A percentile compares a stretch with the other conserved stretches of the same genome.
These are phyloP conservation scores for Trichoderma sp. DNA, from an alignment of 2,329 filamentous ascomycete genomes.

Conservation along the genomic window DNA sequence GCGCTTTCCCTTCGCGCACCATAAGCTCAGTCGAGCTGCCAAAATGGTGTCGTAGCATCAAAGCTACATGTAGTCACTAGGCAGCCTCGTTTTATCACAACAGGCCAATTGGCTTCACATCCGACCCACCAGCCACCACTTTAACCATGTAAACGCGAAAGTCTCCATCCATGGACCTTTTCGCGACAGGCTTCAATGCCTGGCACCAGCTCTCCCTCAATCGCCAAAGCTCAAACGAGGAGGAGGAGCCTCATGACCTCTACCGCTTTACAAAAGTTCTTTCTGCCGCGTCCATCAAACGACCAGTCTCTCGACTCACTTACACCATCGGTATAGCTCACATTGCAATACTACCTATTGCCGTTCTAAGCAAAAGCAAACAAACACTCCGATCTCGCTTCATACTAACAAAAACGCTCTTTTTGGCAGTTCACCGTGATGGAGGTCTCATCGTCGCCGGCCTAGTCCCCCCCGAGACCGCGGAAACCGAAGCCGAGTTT, in stretches of 20 bases:
- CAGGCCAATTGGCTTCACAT: neutral
- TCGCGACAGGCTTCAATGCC: slow-evolving; percentile 60
- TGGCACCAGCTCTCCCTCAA: slow-evolving; percentile 55
- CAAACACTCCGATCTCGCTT: neutral
- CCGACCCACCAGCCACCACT: neutral
- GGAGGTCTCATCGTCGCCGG: slow-evolving; percentile 30
- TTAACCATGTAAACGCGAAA: neutral
- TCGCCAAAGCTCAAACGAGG: slow-evolving; percentile 27
- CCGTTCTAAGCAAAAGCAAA: neutral
- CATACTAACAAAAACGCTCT: slow-evolving; percentile 6
- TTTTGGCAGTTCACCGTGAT: slow-evolving; percentile 30
- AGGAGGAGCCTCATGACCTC: slow-evolving; percentile 49
- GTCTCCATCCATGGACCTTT: slow-evolving; percentile 48
- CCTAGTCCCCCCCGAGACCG: slow-evolving; percentile 22
- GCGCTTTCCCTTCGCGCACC: neutral
- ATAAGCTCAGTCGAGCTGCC: neutral
- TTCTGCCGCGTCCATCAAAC: slow-evolving; percentile 38
- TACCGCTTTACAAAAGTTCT: slow-evolving; percentile 48
- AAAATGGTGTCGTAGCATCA: neutral
- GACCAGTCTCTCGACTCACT: slow-evolving; percentile 42
- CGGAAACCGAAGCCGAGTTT: neutral
- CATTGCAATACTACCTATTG: too few relatives aligned
- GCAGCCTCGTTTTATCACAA: neutral
- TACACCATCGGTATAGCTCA: slow-evolving; percentile 49
- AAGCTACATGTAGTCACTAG: neutral